Evolutionary conservation across 2,329 filamentous ascomycete genomes (phyloP).

Genomic region (Cladophialophora immunda): DNA sequence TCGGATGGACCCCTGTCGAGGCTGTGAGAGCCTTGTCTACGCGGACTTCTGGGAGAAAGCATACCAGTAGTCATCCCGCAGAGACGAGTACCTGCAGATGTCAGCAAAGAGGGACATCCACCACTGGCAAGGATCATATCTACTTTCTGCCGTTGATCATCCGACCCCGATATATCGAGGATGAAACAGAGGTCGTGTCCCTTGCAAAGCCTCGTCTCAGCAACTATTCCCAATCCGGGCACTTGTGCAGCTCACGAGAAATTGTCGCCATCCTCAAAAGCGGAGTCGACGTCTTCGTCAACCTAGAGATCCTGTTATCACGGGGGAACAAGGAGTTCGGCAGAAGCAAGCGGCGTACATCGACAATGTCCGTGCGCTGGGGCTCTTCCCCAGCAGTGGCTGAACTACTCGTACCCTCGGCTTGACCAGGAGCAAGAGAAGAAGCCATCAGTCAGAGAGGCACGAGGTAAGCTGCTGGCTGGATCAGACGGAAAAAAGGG

Average conservation of each 20-base stretch:
- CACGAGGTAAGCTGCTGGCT: not conserved
- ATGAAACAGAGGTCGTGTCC: conserved; percentile 43
- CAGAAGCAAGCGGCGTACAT: not conserved
- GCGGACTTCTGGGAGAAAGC: not conserved
- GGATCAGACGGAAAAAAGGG: not conserved
- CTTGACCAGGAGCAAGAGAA: not conserved
- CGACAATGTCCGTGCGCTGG: not conserved
- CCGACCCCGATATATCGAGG: conserved; percentile 40
- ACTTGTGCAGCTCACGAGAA: conserved; percentile 18
- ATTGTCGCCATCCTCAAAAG: conserved; percentile 27
- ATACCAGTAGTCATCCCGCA: conserved; percentile 38
- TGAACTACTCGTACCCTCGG: not conserved
- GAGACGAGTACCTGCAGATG: conserved; percentile 37
- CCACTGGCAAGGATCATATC: not conserved
- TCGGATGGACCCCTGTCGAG: conserved; percentile 24
- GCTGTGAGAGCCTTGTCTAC: conserved; percentile 1
- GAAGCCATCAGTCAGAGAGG: not conserved
- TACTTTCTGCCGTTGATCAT: conserved; percentile 41
- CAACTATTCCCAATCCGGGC: not conserved
- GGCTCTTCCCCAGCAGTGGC: not conserved
- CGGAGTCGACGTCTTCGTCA: conserved; percentile 26
- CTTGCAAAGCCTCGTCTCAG: conserved; percentile 23
- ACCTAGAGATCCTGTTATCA: conserved; percentile 2
- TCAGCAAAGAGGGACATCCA: conserved; percentile 1
- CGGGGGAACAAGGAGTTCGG: not conserved